Conservation (phyloP, 192 early-diverging fungal species). For the Phlyctochytrium arcticum region DNA sequence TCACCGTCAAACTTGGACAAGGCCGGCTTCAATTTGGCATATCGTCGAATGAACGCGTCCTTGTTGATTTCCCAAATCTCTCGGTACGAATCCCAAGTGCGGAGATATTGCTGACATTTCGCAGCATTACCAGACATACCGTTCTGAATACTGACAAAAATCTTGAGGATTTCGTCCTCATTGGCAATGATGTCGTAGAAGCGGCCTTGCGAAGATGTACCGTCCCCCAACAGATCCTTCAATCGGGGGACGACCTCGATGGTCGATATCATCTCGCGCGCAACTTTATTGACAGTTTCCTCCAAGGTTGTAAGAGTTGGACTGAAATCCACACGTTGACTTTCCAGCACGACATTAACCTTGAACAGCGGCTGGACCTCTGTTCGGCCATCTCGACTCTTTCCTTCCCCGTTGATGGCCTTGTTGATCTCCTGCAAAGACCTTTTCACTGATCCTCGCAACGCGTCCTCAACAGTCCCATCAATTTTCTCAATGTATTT, state of each 20-base stretch:
- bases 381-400: slow-evolving; percentile 43
- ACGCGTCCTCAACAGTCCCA: slow-evolving; percentile 48
- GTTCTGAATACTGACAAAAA: slow-evolving; percentile 50
- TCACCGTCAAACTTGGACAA: slow-evolving; percentile 63
- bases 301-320: slow-evolving; percentile 50
- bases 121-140: slow-evolving; percentile 57
- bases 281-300: slow-evolving; percentile 51
- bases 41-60: slow-evolving; percentile 62
- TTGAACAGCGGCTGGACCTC: slow-evolving; percentile 65
- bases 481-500: slow-evolving; percentile 56
- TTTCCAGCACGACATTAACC: slow-evolving; percentile 59
- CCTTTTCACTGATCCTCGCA: slow-evolving; percentile 46
- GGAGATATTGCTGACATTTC: slow-evolving; percentile 56
- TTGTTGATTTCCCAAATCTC: slow-evolving; percentile 73
- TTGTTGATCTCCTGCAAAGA: slow-evolving; percentile 56
- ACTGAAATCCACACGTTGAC: slow-evolving; percentile 57
- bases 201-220: slow-evolving; percentile 9
- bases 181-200: slow-evolving; percentile 53
- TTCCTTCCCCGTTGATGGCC: slow-evolving; percentile 63
- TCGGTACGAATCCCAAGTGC: slow-evolving; percentile 62
- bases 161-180: slow-evolving; percentile 63
- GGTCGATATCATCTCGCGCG: slow-evolving; percentile 57
- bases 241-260: slow-evolving; percentile 49
- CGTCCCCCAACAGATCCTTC: slow-evolving; percentile 32
- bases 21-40: slow-evolving; percentile 62